These are phyloP conservation scores for Barnettozyma sp. DNA, from an alignment of 805 yeast species.

Conservation along the genomic window DNA sequence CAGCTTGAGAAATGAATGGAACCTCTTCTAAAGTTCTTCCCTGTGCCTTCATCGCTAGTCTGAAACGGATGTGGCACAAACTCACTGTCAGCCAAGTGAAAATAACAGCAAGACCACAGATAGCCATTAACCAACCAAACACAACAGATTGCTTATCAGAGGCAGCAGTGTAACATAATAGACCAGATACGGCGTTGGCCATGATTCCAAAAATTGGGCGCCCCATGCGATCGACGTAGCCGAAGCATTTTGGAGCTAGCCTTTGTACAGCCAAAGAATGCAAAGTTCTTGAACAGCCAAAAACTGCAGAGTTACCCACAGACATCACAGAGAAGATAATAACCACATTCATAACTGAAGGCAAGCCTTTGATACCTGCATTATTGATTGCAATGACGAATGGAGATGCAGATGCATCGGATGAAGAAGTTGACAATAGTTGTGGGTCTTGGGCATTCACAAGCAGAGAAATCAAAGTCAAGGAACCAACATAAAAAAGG, in stretches of 20 bases:
- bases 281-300: conserved; percentile 48
- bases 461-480: conserved; percentile 38
- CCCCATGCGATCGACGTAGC: conserved; percentile 43
- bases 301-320: conserved; percentile 50
- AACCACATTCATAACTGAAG: conserved; percentile 36
- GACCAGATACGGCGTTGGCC: conserved; percentile 35
- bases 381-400: conserved; percentile 40
- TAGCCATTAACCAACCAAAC: conserved; percentile 43
- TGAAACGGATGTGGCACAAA: conserved; percentile 37
- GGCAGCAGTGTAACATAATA: conserved; percentile 40
- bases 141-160: conserved; percentile 33
- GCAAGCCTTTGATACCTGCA: conserved; percentile 31
- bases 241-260: conserved; percentile 36
- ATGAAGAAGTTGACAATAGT: conserved; percentile 26
- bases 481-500: conserved; percentile 39
- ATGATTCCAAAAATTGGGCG: conserved; percentile 42
- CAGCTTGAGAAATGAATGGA: conserved; percentile 36
- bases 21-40: conserved; percentile 36
- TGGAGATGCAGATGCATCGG: conserved; percentile 36
- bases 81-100: conserved; percentile 47
- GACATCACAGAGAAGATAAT: conserved; percentile 35
- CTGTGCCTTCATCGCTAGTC: conserved; percentile 38
- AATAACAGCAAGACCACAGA: conserved; percentile 41
- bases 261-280: conserved; percentile 40
- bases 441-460: conserved; percentile 39